phyloP scores from a whole-genome alignment of 177 flowering plant genomes.

The Tripterygium wilfordii region DNA sequence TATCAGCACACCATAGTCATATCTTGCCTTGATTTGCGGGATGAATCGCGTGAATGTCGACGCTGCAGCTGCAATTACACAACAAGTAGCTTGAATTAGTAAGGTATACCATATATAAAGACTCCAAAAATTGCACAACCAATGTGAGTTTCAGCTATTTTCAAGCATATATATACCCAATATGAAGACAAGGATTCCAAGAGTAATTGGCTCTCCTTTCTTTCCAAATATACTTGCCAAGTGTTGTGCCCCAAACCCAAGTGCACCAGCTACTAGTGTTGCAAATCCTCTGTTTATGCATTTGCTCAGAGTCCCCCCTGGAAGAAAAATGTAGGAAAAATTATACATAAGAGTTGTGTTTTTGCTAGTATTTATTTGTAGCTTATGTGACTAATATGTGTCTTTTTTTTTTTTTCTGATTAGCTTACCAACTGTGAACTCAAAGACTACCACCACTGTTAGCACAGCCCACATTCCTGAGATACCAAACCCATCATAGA shows the following conservation, averaged over 20 bases:
- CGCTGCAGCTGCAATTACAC: conserved; percentile 43
- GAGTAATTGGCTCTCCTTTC: conserved; percentile 58
- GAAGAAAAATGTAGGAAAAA: neutral
- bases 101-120: neutral
- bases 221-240: conserved; percentile 54
- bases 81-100: neutral
- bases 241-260: conserved; percentile 68
- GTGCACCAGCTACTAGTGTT: conserved; percentile 66
- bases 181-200: conserved; percentile 56
- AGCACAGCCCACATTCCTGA: conserved; percentile 82
- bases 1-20: conserved; percentile 76
- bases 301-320: conserved; percentile 77
- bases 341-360: no score
- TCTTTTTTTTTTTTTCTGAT: neutral
- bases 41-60: conserved; percentile 63
- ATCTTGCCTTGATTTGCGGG: conserved; percentile 63
- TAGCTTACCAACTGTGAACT: conserved; percentile 71
- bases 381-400: no score
- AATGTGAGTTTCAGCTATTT: no score
- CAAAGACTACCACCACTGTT: conserved; percentile 84
- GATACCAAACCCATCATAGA: conserved; percentile 61
- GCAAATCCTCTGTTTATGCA: conserved; percentile 69
- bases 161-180: conserved; percentile 50
- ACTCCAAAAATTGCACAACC: no score
- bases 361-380: no score